Base-by-base conservation (phyloP, 441 rosid species). In the Pelargonium australe region DNA sequence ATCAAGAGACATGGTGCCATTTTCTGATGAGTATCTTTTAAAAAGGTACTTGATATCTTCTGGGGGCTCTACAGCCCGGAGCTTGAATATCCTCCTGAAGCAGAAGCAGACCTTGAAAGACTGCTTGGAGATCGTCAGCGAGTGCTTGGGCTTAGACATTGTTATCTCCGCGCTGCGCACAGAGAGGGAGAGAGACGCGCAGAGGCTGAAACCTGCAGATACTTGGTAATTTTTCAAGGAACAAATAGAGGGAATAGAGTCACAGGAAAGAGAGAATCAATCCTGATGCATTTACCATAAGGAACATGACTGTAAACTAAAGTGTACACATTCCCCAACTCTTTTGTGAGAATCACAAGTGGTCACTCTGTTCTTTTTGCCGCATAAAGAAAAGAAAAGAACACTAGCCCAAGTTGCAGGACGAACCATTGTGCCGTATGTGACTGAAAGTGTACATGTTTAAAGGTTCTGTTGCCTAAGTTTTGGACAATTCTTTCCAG, bases 41-140 rank as follows among this genome's bases (percentile, higher is more conserved):
- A 88, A 88, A 5, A 81, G 75, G 34, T 73, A 76, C 72, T 61
- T 81, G 23, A 88, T 80, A 74, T 86, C 91, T 61, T 25, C 74
- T 2, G 86, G 89, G 3, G 91, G 88, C 67, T 77, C 84, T 0
- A 86, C 82, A 73, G 81, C 86, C 43, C 80, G 83, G 7, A 81
- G 49, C 68, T 78, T 80, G 79, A 85, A 88, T 79, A 77, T 83
- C 79, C 89, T 74, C 2, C 80, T 85, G 76, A 86, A 88, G 77
- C 86, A 75, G 37, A 85, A 64, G 68, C 91, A 86, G 66, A 81
- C 65, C 76, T 79, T 77, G 74, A 84, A 88, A 74, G 80, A 87
- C 44, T 89, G 87, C 95, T 62, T 66, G 40, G 40, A 34, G 5
- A 34, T 34, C 40, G 40, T 34, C 40, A 34, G 40, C 12, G 62